A percentile compares a stretch with the other conserved stretches of the same genome.
These are phyloP conservation scores for Lactifluus rugatus DNA, from an alignment of 768 basidiomycete genomes.

Conservation along the genomic window DNA sequence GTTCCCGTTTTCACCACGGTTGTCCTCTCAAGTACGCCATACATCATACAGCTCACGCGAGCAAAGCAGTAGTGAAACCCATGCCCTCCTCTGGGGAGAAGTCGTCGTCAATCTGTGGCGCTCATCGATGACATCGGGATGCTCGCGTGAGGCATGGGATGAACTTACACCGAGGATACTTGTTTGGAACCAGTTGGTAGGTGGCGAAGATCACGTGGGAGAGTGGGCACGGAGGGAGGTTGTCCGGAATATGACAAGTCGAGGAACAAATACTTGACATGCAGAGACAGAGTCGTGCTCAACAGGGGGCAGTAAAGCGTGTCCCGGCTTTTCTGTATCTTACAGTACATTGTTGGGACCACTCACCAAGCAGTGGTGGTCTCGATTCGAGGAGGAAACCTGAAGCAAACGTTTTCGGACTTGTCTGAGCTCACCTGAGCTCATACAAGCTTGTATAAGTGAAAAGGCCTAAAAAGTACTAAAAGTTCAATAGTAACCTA, in stretches of 20 bases:
- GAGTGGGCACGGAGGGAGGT: constrained; percentile 49
- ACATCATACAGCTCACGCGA: constrained; percentile 26
- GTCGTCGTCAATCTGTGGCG: constrained; percentile 50
- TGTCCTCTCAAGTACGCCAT: constrained; percentile 4
- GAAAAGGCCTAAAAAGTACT: too few relatives aligned
- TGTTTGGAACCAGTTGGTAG: constrained; percentile 41
- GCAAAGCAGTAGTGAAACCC: constrained; percentile 20
- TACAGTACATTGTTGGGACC: too few relatives aligned
- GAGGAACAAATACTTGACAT: neutral
- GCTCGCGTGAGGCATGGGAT: constrained; percentile 36
- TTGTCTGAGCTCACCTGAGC: too few relatives aligned
- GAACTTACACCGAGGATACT: constrained; percentile 44
- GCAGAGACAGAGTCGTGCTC: too few relatives aligned
- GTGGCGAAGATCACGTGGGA: constrained; percentile 29
- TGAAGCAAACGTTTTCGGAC: too few relatives aligned
- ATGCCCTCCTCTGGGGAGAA: constrained; percentile 38
- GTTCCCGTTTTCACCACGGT: neutral
- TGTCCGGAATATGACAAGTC: constrained; percentile 19
- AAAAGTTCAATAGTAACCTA: too few relatives aligned
- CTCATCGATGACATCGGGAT: constrained; percentile 34
- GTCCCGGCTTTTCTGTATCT: too few relatives aligned
- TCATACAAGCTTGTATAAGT: too few relatives aligned
- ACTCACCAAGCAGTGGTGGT: too few relatives aligned
- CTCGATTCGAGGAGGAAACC: too few relatives aligned
- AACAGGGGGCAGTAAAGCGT: too few relatives aligned